A percentile compares a stretch with the other conserved stretches of the same genome.
Conservation (phyloP, 2,329 filamentous ascomycete genomes). For the Botrytis squamosa region DNA sequence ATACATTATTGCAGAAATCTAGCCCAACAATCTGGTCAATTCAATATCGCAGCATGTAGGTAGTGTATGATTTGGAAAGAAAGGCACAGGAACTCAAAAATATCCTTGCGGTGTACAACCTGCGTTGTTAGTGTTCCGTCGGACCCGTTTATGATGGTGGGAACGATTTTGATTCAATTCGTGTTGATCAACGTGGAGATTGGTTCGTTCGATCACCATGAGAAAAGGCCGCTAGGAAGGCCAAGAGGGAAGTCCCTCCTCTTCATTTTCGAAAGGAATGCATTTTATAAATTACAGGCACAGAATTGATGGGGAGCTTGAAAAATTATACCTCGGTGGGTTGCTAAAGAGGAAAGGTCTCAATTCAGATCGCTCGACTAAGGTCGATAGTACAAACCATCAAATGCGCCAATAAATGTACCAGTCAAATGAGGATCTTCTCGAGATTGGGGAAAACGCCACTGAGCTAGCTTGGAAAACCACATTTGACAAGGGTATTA, state of each 20-base stretch:
- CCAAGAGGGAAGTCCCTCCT: not conserved
- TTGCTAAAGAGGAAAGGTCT: slow-evolving; percentile 1
- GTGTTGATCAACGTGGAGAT: not conserved
- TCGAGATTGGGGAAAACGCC: not conserved
- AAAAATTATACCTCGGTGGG: not conserved
- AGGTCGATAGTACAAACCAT: not conserved
- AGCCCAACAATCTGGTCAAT: not conserved
- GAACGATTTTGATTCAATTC: not conserved
- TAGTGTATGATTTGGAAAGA: not conserved
- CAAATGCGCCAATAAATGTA: not conserved
- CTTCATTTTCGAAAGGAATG: not conserved
- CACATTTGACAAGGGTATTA: not conserved
- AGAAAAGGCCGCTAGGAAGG: not conserved
- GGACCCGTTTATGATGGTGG: not conserved
- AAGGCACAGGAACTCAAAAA: slow-evolving; percentile 16
- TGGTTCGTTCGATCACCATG: not conserved
- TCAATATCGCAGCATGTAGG: not conserved
- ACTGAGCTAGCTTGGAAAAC: not conserved
- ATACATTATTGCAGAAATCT: not conserved
- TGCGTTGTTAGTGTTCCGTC: not conserved
- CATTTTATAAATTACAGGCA: not conserved
- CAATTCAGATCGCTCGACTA: not conserved
- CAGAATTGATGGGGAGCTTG: not conserved
- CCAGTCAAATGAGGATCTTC: slow-evolving; percentile 8
- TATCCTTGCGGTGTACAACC: not conserved